Conservation (phyloP, 2,329 filamentous ascomycete genomes). For the Pseudocercospora crystallina region DNA sequence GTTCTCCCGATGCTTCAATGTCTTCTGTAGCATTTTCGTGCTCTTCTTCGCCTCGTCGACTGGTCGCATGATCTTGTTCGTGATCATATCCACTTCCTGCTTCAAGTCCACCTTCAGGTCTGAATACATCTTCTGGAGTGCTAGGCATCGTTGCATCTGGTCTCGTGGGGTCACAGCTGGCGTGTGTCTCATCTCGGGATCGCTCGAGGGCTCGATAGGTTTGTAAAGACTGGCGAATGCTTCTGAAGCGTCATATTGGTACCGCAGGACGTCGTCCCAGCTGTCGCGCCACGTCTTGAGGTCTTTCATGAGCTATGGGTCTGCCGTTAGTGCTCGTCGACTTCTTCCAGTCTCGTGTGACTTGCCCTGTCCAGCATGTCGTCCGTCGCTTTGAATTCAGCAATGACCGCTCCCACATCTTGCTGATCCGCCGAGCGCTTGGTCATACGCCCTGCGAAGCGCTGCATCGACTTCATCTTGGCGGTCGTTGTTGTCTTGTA, state of each 20-base stretch:
- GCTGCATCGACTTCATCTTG: conserved; percentile 55
- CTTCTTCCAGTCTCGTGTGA: not conserved
- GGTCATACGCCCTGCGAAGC: conserved; percentile 71
- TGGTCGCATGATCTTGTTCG: conserved; percentile 67
- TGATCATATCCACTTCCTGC: conserved; percentile 70
- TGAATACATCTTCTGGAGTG: conserved; percentile 65
- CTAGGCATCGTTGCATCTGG: conserved; percentile 64
- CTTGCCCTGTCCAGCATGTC: conserved; percentile 68
- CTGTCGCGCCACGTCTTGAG: conserved; percentile 75
- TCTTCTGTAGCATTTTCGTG: conserved; percentile 73
- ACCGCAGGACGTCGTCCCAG: conserved; percentile 70
- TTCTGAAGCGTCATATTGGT: conserved; percentile 65
- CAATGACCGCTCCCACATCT: conserved; percentile 71
- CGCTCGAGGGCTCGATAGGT: conserved; percentile 67
- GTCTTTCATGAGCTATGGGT: conserved; percentile 67
- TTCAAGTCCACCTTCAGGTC: conserved; percentile 71
- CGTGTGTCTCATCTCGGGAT: conserved; percentile 51
- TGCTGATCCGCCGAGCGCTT: conserved; percentile 72
- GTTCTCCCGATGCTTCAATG: conserved; percentile 81
- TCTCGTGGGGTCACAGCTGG: conserved; percentile 61
- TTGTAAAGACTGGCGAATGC: conserved; percentile 74
- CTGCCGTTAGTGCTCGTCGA: not conserved
- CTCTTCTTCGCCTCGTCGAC: conserved; percentile 67
- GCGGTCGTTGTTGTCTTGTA: conserved; percentile 6
- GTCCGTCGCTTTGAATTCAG: conserved; percentile 79